Conservation (phyloP, 192 early-diverging fungal species). For the Backusella sp. region DNA sequence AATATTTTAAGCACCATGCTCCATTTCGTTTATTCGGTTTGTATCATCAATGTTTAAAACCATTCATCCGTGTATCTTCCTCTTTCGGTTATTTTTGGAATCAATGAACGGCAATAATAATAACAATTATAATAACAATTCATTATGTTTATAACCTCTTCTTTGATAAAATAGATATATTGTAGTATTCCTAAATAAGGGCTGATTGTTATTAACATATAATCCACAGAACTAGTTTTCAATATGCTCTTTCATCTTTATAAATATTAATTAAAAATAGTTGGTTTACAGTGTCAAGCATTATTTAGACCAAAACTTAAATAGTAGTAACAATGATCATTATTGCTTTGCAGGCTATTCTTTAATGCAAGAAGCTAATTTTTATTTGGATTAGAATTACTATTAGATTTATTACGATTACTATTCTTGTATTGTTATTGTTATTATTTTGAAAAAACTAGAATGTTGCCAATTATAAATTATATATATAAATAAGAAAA, state of each 20-base stretch:
- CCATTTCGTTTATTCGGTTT: neutral
- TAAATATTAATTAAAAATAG: neutral
- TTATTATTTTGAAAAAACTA: neutral
- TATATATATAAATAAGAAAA: neutral
- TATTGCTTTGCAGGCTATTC: neutral
- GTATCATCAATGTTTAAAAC: neutral
- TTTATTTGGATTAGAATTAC: neutral
- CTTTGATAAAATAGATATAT: neutral
- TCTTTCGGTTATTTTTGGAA: neutral
- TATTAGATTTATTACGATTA: neutral
- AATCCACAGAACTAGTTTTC: neutral
- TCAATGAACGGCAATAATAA: neutral
- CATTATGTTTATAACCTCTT: neutral
- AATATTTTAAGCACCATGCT: neutral
- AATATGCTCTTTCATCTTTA: neutral
- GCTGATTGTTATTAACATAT: neutral
- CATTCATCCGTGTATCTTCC: neutral
- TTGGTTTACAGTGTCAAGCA: neutral
- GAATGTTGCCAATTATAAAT: neutral
- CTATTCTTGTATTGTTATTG: neutral
- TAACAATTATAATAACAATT: neutral
- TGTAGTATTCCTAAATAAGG: neutral
- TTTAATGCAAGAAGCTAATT: neutral
- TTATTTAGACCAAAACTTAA: neutral
- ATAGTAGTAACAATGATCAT: neutral